A percentile compares a stretch with the other conserved stretches of the same genome.
Evolutionary conservation across 345 rosid genomes (phyloP).

Genomic region (Boechera retrofracta): DNA sequence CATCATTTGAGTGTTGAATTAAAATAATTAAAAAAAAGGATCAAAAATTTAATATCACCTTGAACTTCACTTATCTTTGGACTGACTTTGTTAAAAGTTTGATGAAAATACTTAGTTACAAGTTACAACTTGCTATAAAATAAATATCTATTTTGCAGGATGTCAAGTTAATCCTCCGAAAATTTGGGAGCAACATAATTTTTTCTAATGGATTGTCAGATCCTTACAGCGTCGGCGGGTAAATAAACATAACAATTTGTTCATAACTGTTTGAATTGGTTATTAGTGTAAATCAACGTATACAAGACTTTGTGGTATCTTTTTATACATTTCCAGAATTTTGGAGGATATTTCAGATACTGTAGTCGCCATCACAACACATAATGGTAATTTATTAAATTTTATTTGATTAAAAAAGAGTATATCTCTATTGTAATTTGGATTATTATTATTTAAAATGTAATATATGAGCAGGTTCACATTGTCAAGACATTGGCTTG

Average conservation of each 20-base stretch:
- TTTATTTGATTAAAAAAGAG: not conserved
- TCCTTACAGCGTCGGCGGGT: slow-evolving; percentile 61
- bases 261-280: not conserved
- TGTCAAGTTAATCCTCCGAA: slow-evolving; percentile 47
- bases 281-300: not conserved
- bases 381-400: slow-evolving; percentile 21
- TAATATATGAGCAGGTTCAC: slow-evolving; percentile 47
- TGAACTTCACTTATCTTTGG: not conserved
- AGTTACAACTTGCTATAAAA: not conserved
- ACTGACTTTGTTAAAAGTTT: not conserved
- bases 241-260: not conserved
- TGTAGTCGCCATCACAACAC: slow-evolving; percentile 49
- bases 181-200: slow-evolving; percentile 61
- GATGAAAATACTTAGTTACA: no score
- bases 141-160: slow-evolving; percentile 38
- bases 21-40: no score
- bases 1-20: no score
- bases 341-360: slow-evolving; percentile 53
- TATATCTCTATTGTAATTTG: no score
- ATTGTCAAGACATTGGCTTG: slow-evolving; percentile 45
- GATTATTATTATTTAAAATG: no score
- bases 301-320: not conserved
- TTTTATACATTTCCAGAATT: slow-evolving; percentile 40
- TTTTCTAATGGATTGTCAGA: slow-evolving; percentile 58
- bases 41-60: no score